Base-by-base conservation (phyloP, 768 basidiomycete species). In the Suillus subalutaceus region DNA sequence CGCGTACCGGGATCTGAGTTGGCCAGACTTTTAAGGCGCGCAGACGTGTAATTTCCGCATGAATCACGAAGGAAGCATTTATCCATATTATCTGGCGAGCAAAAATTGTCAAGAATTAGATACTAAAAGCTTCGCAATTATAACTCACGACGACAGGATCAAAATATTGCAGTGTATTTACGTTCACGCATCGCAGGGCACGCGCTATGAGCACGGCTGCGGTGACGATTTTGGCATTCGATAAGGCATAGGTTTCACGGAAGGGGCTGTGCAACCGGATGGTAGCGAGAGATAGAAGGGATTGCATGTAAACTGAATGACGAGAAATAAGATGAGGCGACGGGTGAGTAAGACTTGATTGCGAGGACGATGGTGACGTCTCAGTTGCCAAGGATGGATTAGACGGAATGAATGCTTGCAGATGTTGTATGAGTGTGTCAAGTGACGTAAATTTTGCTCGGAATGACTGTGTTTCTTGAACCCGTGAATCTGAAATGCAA, bases 391-490 rank as follows among this genome's bases (percentile, higher is more conserved):
- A 23, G 4, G 38, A 44, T 1, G 30, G 12, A 43, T 32, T 63
- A 1, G 43, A 38, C 6, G 62, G 38, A 15, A 70, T 56, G 23
- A 50, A 63, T n/a, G 23, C 35, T 23, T 79, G 79, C 62, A 86
- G 79, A 2, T 71, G 71, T 6, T 83, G 81, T 44, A 87, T 82
- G 56, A 86, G 77, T 40, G 76, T 72, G 66, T 85, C 82, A 63
- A 86, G 73, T 3, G 80, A 81, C 50, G 77, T 77, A 26, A 87
- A 86, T 8, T 81, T 80, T 16, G 76, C 72, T 32, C 77, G 77
- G 63, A 85, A 85, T 48, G 64, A 62, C 44, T 73, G 81, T 63
- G 68, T 84, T 82, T 78, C 16, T 81, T 50, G 16, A 15, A 62
- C 8, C 3, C 30, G 64, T 26, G 46, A 16, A 64, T 63, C 38